A percentile compares a stretch with the other conserved stretches of the same genome.
phyloP scores from a whole-genome alignment of 2,329 filamentous ascomycete genomes.

The Diaporthe vexans region DNA sequence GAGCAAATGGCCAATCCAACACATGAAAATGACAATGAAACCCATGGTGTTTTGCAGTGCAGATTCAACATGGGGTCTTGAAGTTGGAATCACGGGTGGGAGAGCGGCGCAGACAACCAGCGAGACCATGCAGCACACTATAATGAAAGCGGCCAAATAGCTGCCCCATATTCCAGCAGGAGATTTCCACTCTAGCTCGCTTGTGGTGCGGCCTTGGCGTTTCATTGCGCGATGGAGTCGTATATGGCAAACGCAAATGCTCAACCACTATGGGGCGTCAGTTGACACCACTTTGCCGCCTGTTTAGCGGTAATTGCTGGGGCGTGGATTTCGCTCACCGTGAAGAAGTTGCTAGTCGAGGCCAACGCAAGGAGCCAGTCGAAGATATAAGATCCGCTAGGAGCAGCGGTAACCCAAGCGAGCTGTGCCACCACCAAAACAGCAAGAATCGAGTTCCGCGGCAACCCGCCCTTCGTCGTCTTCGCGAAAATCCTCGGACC shows the following conservation, averaged over 20 bases:
- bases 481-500: slow-evolving; percentile 48
- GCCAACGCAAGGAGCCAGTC: slow-evolving; percentile 65
- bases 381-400: slow-evolving; percentile 56
- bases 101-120: slow-evolving; percentile 49
- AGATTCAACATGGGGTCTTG: slow-evolving; percentile 38
- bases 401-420: slow-evolving; percentile 58
- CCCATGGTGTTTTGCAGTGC: slow-evolving; percentile 29
- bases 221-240: slow-evolving; percentile 58
- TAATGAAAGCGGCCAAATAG: slow-evolving; percentile 47
- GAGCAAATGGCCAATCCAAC: slow-evolving; percentile 25
- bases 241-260: slow-evolving; percentile 61
- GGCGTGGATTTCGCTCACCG: slow-evolving; percentile 40
- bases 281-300: too few relatives aligned
- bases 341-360: slow-evolving; percentile 61
- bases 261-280: slow-evolving; percentile 54
- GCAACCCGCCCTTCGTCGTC: slow-evolving; percentile 52
- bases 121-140: slow-evolving; percentile 48
- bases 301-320: neutral
- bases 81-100: slow-evolving; percentile 39
- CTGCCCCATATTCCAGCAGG: slow-evolving; percentile 49
- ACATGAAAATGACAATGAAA: slow-evolving; percentile 28
- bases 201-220: slow-evolving; percentile 53
- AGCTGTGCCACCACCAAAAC: slow-evolving; percentile 57
- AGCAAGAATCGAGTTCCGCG: slow-evolving; percentile 44
- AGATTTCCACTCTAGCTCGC: slow-evolving; percentile 52